phyloP scores from a whole-genome alignment of 257 asterid species.

The Solanum lycopersicoides region DNA sequence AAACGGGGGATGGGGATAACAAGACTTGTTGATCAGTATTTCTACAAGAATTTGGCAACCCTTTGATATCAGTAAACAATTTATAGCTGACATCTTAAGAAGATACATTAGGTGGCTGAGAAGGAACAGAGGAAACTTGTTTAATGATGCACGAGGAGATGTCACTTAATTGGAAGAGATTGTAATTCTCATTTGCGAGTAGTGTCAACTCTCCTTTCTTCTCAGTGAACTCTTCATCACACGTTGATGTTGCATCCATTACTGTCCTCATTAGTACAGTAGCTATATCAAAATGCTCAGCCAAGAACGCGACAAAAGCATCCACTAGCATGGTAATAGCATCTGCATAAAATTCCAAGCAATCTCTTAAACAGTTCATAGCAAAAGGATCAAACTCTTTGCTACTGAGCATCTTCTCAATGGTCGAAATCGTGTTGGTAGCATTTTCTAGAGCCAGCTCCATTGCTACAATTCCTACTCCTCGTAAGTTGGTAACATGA shows the following conservation, averaged over 20 bases:
- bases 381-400: constrained; percentile 3
- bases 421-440: not conserved
- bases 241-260: constrained; percentile 2
- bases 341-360: constrained; percentile 12
- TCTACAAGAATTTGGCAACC: not conserved
- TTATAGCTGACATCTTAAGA: not conserved
- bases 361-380: constrained; percentile 6
- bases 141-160: constrained; percentile 10
- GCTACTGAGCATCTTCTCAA: constrained; percentile 3
- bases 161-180: constrained; percentile 9
- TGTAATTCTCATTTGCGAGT: constrained; percentile 5
- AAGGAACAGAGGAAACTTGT: not conserved
- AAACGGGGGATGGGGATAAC: not conserved
- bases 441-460: constrained; percentile 14
- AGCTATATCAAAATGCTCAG: constrained; percentile 2
- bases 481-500: constrained; percentile 4
- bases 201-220: constrained; percentile 5
- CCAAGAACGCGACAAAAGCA: constrained; percentile 1
- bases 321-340: not conserved
- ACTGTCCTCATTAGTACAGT: constrained; percentile 6
- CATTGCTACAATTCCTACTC: constrained; percentile 8
- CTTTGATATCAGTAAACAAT: not conserved
- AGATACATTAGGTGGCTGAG: not conserved
- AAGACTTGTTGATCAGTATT: not conserved
- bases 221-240: constrained; percentile 15